These are phyloP conservation scores for Radiomyces spectabilis DNA, from an alignment of 192 early-diverging fungal genomes.

Conservation along the genomic window DNA sequence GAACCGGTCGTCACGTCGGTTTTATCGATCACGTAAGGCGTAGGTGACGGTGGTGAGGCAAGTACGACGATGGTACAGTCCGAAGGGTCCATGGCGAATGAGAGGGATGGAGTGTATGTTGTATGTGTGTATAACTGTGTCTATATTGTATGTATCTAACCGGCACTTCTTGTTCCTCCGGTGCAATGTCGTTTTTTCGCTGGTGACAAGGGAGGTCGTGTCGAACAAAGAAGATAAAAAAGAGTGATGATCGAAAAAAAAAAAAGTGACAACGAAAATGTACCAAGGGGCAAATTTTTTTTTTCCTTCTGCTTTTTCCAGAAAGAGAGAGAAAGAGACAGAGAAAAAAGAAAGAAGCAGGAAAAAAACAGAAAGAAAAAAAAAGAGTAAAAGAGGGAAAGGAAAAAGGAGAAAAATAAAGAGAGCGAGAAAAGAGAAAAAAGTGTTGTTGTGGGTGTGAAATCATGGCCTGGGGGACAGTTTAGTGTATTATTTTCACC, in stretches of 20 bases:
- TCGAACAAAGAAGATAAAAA: no score
- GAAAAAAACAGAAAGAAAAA: neutral
- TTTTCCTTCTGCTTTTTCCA: neutral
- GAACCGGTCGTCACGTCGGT: no score
- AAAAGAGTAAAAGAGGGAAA: neutral
- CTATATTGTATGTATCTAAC: no score
- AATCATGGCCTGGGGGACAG: no score
- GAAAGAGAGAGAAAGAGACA: neutral
- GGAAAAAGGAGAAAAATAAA: neutral
- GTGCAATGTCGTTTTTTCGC: no score
- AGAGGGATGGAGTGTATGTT: neutral
- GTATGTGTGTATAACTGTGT: neutral
- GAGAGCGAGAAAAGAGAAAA: neutral
- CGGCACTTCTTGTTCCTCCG: no score
- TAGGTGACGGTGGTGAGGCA: neutral
- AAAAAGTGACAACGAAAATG: no score
- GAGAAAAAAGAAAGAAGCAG: neutral
- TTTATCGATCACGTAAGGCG: constrained; percentile 5
- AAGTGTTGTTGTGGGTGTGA: no score
- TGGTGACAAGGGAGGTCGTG: no score
- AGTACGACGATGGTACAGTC: constrained; percentile 3
- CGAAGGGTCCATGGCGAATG: constrained; percentile 4
- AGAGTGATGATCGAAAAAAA: no score
- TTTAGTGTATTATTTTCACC: neutral
- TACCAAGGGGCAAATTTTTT: no score